A percentile compares a stretch with the other conserved stretches of the same genome.
These are phyloP conservation scores for Plantago major DNA, from an alignment of 257 asterid species.

Conservation along the genomic window DNA sequence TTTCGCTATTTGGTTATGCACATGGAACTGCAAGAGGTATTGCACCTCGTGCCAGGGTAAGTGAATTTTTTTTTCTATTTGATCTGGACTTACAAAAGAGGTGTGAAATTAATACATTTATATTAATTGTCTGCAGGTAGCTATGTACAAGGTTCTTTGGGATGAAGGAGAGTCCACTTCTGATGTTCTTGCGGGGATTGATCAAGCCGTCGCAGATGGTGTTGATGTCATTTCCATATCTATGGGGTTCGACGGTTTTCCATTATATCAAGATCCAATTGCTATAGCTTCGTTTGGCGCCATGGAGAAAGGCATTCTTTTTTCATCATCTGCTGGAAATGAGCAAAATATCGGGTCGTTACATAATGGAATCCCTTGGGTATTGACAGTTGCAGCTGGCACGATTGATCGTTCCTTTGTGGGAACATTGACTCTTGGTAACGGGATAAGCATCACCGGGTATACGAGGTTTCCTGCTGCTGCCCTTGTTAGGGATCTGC, in stretches of 20 bases:
- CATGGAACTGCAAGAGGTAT: constrained; percentile 38
- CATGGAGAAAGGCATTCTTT: constrained; percentile 40
- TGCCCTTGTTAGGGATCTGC: constrained; percentile 19
- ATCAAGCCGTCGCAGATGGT: constrained; percentile 37
- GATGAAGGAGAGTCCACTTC: constrained; percentile 31
- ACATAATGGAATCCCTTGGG: constrained; percentile 44
- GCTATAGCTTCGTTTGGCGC: constrained; percentile 48
- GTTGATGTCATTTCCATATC: constrained; percentile 31
- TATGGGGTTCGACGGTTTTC: constrained; percentile 26
- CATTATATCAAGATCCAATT: constrained; percentile 27
- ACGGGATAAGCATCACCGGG: constrained; percentile 22
- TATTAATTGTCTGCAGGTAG: constrained; percentile 5
- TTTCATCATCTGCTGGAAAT: constrained; percentile 38
- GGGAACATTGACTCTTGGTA: constrained; percentile 31
- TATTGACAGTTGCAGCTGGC: constrained; percentile 33
- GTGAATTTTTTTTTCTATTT: no score
- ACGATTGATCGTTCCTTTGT: constrained; percentile 29
- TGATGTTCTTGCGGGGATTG: constrained; percentile 50
- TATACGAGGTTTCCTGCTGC: constrained; percentile 34
- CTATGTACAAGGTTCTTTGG: constrained; percentile 34
- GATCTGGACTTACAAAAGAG: no score
- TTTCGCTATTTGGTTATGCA: constrained; percentile 44
- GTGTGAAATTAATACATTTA: no score
- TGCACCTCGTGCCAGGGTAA: constrained; percentile 37
- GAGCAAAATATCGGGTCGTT: constrained; percentile 15